A percentile compares a stretch with the other conserved stretches of the same genome.
Conservation (phyloP, 768 basidiomycete species). For the Naematelia encephala region DNA sequence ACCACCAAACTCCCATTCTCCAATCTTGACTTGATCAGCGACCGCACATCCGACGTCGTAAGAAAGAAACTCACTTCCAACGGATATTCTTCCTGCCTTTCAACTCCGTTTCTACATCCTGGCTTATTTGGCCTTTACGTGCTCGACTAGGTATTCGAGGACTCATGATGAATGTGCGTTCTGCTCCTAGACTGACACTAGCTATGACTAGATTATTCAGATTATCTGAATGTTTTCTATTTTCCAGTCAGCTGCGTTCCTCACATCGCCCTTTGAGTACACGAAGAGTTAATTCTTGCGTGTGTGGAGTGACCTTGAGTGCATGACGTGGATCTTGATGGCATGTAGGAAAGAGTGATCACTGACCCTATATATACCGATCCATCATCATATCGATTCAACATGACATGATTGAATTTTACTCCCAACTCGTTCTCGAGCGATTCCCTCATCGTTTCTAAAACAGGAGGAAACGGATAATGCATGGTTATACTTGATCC, state of each 20-base stretch:
- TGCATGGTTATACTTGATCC: slow-evolving; percentile 51
- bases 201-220: slow-evolving; percentile 54
- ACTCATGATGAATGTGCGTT: slow-evolving; percentile 52
- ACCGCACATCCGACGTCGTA: neutral
- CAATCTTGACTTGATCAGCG: slow-evolving; percentile 28
- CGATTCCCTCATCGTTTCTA: slow-evolving; percentile 45
- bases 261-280: neutral
- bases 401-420: slow-evolving; percentile 54
- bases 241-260: too few relatives aligned
- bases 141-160: slow-evolving; percentile 37
- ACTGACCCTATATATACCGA: slow-evolving; percentile 50
- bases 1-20: slow-evolving; percentile 53
- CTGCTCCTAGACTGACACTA: slow-evolving; percentile 52
- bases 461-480: slow-evolving; percentile 48
- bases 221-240: slow-evolving; percentile 43
- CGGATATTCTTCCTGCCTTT: slow-evolving; percentile 33
- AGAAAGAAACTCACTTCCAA: slow-evolving; percentile 32
- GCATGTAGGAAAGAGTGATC: neutral
- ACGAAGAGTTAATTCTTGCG: too few relatives aligned
- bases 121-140: slow-evolving; percentile 5
- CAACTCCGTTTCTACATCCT: slow-evolving; percentile 12
- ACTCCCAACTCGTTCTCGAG: slow-evolving; percentile 49
- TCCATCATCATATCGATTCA: slow-evolving; percentile 54
- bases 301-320: too few relatives aligned
- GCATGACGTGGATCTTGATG: neutral